Evolutionary conservation across 2,329 filamentous ascomycete genomes (phyloP).

Genomic region (Ophiostoma triangulosporum): DNA sequence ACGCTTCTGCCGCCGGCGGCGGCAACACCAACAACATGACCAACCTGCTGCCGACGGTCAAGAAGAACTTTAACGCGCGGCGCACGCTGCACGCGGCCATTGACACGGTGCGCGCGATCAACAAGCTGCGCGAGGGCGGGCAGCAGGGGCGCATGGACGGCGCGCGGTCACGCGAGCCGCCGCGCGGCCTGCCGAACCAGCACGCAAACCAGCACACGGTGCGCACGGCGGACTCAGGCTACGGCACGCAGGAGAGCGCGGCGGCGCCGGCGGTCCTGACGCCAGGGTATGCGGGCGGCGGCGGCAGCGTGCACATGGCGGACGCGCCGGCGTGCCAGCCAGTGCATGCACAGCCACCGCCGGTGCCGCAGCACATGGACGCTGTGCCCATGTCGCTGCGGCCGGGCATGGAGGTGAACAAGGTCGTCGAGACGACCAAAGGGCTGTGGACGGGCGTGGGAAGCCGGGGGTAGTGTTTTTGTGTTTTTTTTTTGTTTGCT

Average conservation of each 20-base stretch:
- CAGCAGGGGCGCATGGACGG: conserved; percentile 45
- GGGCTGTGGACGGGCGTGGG: conserved; percentile 41
- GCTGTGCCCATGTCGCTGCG: conserved; percentile 34
- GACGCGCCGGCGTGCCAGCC: neutral
- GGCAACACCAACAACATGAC: conserved; percentile 8
- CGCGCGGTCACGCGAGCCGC: conserved; percentile 35
- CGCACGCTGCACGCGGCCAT: conserved; percentile 57
- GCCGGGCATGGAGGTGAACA: conserved; percentile 41
- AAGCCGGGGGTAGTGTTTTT: conserved; percentile 13
- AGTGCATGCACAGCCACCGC: neutral
- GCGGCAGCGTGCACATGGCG: neutral
- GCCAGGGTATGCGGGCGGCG: neutral
- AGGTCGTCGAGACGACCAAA: conserved; percentile 48
- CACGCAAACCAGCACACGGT: too few species aligned
- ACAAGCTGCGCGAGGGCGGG: conserved; percentile 50
- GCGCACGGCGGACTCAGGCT: conserved; percentile 43
- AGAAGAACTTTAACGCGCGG: conserved; percentile 62
- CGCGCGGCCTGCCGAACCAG: too few species aligned
- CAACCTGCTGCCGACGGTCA: conserved; percentile 53
- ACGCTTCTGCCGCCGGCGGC: too few species aligned
- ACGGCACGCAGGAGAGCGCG: conserved; percentile 27
- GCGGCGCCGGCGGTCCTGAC: neutral
- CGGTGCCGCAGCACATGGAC: neutral
- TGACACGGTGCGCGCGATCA: conserved; percentile 57
- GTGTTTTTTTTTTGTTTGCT: neutral